Evolutionary conservation across 192 early-diverging fungal genomes (phyloP).

Genomic region (Coemansia sp.): DNA sequence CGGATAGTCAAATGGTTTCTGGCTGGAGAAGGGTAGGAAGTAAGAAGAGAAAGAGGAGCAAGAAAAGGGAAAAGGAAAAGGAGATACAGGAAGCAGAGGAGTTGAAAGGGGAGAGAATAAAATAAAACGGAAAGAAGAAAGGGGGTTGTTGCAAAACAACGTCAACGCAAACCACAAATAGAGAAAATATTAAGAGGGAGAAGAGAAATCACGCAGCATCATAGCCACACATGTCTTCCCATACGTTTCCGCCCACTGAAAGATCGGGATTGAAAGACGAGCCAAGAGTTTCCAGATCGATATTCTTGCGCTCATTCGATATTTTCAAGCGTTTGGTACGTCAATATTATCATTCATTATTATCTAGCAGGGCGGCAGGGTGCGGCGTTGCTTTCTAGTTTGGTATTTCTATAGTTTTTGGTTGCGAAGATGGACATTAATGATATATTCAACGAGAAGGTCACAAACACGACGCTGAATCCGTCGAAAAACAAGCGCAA

Average conservation of each 20-base stretch:
- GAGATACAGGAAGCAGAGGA: not conserved
- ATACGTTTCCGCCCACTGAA: not conserved
- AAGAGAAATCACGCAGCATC: not conserved
- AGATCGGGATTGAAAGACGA: too few relatives aligned
- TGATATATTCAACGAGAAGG: constrained; percentile 50
- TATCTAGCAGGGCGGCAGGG: not conserved
- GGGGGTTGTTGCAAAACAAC: too few relatives aligned
- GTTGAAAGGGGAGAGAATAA: not conserved
- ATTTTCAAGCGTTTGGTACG: too few relatives aligned
- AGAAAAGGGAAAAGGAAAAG: not conserved
- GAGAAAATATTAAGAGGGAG: too few relatives aligned
- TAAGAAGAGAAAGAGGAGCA: not conserved
- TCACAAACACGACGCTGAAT: constrained; percentile 26
- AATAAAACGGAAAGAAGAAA: not conserved
- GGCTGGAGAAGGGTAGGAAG: too few relatives aligned
- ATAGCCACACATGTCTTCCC: not conserved
- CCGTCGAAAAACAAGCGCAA: constrained; percentile 35
- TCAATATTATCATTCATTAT: not conserved
- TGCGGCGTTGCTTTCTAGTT: not conserved
- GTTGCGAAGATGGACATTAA: constrained; percentile 37
- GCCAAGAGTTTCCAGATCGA: too few relatives aligned
- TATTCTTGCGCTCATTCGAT: too few relatives aligned
- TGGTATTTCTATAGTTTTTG: not conserved
- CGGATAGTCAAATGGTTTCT: too few relatives aligned
- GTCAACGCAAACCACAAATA: too few relatives aligned